Conservation (phyloP, 2,329 filamentous ascomycete species). For the Ascosphaera apis region DNA sequence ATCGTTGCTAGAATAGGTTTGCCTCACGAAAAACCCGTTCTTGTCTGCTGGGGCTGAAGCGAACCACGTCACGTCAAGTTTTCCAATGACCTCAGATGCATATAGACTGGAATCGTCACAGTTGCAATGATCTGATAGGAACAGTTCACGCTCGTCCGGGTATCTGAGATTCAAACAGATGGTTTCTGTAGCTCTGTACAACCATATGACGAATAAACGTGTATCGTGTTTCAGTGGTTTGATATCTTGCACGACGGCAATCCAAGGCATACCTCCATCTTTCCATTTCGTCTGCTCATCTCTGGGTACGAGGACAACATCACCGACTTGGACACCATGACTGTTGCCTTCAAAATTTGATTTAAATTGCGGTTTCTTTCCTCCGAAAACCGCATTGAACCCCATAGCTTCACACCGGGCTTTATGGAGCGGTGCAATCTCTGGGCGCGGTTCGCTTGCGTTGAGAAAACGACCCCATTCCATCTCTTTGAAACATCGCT, state of each 20-base stretch:
- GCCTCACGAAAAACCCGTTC: conserved; percentile 43
- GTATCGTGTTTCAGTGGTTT: conserved; percentile 12
- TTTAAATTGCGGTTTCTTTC: conserved; percentile 26
- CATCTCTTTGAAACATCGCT: conserved; percentile 39
- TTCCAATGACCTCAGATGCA: conserved; percentile 32
- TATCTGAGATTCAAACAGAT: conserved; percentile 45
- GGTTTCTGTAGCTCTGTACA: conserved; percentile 50
- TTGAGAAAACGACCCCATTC: conserved; percentile 25
- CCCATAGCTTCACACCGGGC: conserved; percentile 2
- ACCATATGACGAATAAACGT: conserved; percentile 45
- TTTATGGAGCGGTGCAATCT: conserved; percentile 8
- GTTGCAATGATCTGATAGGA: conserved; percentile 54
- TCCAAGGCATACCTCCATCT: conserved; percentile 35
- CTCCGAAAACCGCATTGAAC: conserved; percentile 7
- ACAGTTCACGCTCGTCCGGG: conserved; percentile 48
- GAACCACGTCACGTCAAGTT: conserved; percentile 36
- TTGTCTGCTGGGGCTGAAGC: conserved; percentile 17
- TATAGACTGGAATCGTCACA: conserved; percentile 33
- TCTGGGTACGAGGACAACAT: conserved; percentile 25
- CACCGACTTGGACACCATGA: conserved; percentile 20
- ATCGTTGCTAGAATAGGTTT: conserved; percentile 39
- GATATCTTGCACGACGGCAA: conserved; percentile 42
- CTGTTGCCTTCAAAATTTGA: conserved; percentile 5
- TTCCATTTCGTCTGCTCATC: conserved; percentile 34
- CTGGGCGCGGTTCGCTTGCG: conserved; percentile 19